Evolutionary conservation across 2,329 filamentous ascomycete species (phyloP).

Genomic region (Verticillium isaacii): DNA sequence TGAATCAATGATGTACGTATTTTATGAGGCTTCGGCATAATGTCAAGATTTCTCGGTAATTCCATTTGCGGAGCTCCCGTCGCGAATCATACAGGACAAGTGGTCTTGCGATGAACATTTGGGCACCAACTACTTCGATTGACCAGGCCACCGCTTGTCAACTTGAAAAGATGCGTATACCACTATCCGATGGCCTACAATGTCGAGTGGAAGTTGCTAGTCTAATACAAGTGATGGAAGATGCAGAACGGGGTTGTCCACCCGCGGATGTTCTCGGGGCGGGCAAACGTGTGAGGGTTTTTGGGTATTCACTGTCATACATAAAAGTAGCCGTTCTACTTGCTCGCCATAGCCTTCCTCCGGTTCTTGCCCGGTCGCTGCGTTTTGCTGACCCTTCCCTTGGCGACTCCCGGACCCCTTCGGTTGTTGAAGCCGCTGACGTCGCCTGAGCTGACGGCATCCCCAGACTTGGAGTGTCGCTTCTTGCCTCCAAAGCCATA

Average conservation of each 20-base stretch:
- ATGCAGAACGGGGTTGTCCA: too few relatives aligned
- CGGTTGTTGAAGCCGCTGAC: slow-evolving; percentile 73
- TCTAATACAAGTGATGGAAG: too few relatives aligned
- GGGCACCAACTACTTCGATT: too few relatives aligned
- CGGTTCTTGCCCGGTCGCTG: slow-evolving; percentile 48
- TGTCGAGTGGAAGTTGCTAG: too few relatives aligned
- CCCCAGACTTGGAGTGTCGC: slow-evolving; percentile 82
- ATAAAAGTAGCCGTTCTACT: slow-evolving; percentile 20
- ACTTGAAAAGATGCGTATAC: too few relatives aligned
- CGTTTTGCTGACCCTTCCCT: slow-evolving; percentile 26
- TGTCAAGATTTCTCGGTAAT: slow-evolving; percentile 2
- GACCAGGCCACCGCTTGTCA: too few relatives aligned
- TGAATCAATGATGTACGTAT: slow-evolving; percentile 10
- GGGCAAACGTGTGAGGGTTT: not conserved
- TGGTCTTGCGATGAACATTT: too few relatives aligned
- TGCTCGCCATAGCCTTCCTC: slow-evolving; percentile 39
- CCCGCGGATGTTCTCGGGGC: not conserved
- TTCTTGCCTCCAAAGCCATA: slow-evolving; percentile 98
- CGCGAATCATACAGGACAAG: too few relatives aligned
- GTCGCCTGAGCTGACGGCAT: slow-evolving; percentile 78
- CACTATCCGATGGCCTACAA: too few relatives aligned
- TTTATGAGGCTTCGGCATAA: slow-evolving; percentile 12
- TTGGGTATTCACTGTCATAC: not conserved
- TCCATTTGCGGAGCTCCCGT: not conserved
- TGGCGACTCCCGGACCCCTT: slow-evolving; percentile 68